These are phyloP conservation scores for Melampsora americana DNA, from an alignment of 1,284 basidiomycete genomes.

Conservation along the genomic window DNA sequence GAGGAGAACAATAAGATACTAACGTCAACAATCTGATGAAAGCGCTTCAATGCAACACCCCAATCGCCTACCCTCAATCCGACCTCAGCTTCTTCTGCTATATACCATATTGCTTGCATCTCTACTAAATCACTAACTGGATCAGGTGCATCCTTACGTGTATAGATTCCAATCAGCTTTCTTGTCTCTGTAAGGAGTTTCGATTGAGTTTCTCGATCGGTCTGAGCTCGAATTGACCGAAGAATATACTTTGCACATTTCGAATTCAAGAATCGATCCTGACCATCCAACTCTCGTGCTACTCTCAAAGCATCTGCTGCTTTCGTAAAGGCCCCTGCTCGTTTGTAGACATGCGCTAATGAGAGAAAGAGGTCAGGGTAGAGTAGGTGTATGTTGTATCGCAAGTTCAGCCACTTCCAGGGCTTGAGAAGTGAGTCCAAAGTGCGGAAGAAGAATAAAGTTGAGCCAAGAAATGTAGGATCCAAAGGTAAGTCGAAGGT, in stretches of 20 bases:
- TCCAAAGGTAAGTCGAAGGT: conserved; percentile 88
- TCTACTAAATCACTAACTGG: conserved; percentile 83
- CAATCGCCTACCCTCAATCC: conserved; percentile 66
- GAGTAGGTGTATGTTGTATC: conserved; percentile 80
- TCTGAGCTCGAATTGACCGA: conserved; percentile 62
- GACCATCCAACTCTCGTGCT: conserved; percentile 80
- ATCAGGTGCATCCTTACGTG: conserved; percentile 73
- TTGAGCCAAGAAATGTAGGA: conserved; percentile 88
- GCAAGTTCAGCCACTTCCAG: conserved; percentile 67
- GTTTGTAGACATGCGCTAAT: conserved; percentile 79
- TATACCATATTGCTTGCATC: conserved; percentile 90
- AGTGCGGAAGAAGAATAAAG: conserved; percentile 69
- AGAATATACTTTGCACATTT: conserved; percentile 90
- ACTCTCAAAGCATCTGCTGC: conserved; percentile 77
- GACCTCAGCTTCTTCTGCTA: conserved; percentile 76
- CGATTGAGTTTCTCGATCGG: background rate
- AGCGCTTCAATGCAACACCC: conserved; percentile 83
- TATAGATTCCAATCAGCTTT: conserved; percentile 46
- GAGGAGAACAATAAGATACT: conserved; percentile 9
- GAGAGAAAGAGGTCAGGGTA: conserved; percentile 87
- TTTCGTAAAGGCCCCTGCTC: conserved; percentile 72
- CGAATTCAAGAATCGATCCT: conserved; percentile 93
- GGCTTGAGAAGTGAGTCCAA: conserved; percentile 60
- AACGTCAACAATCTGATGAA: conserved; percentile 72
- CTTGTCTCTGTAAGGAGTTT: conserved; percentile 23